Percentiles rank a stretch among this genome's conserved stretches.
These are phyloP conservation scores for Nigrospora oryzae DNA, from an alignment of 2,329 filamentous ascomycete species.

Conservation along the genomic window DNA sequence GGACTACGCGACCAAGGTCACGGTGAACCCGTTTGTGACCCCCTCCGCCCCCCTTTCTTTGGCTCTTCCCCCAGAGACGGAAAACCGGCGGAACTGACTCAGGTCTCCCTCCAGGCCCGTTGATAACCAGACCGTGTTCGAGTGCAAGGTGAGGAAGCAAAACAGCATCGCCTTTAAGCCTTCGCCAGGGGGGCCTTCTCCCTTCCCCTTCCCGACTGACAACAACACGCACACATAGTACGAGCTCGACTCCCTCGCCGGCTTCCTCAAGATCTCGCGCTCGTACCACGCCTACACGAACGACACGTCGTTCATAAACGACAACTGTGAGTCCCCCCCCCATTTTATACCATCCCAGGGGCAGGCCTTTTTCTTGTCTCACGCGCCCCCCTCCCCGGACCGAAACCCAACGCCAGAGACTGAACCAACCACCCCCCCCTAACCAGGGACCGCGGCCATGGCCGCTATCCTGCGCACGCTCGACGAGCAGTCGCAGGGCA, in stretches of 20 bases:
- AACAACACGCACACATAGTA: neutral
- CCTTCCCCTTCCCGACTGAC: neutral
- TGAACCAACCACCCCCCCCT: neutral
- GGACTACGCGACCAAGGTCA: neutral
- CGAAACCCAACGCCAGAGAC: neutral
- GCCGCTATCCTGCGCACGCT: neutral
- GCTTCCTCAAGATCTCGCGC: constrained; percentile 1
- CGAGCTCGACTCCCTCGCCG: neutral
- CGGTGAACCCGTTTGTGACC: neutral
- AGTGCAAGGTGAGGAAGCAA: neutral
- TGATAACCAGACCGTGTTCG: constrained; percentile 1
- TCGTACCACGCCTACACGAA: constrained; percentile 1
- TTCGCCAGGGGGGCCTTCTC: neutral
- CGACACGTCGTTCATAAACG: constrained; percentile 1
- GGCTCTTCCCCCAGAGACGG: too few relatives aligned
- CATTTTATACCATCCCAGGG: neutral
- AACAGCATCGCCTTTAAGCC: too few relatives aligned
- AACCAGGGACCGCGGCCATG: constrained; percentile 1
- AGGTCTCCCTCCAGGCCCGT: neutral
- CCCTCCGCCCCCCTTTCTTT: accelerated
- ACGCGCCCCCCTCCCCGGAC: too few relatives aligned
- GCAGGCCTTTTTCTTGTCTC: neutral
- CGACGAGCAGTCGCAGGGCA: constrained; percentile 1
- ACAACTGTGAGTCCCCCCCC: neutral
- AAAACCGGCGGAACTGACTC: neutral